Conservation (phyloP, 2,329 filamentous ascomycete species). For the Neurospora sp. region DNA sequence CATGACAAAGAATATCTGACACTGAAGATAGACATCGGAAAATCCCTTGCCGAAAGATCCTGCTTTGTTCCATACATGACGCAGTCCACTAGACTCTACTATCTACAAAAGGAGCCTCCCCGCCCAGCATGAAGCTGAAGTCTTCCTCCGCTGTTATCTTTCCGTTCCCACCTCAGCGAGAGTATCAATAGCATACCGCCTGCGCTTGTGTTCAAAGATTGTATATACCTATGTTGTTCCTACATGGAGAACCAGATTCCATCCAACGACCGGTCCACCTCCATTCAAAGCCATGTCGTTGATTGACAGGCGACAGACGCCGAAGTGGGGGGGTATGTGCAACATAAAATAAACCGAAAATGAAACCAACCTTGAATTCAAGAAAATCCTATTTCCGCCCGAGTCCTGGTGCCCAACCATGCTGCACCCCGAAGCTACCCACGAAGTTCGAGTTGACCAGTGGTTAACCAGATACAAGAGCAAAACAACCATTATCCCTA, state of each 20-base stretch:
- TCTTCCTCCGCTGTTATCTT: neutral
- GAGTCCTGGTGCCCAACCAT: neutral
- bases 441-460: neutral
- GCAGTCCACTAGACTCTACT: neutral
- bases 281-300: conserved; percentile 4
- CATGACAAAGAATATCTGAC: neutral
- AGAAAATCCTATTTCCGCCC: conserved; percentile 2
- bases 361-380: conserved; percentile 6
- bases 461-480: neutral
- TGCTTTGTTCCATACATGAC: neutral
- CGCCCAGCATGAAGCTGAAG: neutral
- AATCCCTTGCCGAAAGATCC: neutral
- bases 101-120: neutral
- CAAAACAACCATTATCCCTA: neutral
- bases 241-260: conserved; percentile 4
- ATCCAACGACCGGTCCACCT: conserved; percentile 1
- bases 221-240: conserved; percentile 4
- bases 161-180: neutral
- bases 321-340: conserved; percentile 16
- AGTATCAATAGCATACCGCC: neutral
- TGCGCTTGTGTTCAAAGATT: neutral
- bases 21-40: neutral
- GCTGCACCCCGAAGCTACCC: neutral
- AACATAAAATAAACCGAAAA: conserved; percentile 9
- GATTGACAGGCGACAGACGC: conserved; percentile 9